These are phyloP conservation scores for Euphorbia tirucalli DNA, from an alignment of 345 rosid species.

Conservation along the genomic window DNA sequence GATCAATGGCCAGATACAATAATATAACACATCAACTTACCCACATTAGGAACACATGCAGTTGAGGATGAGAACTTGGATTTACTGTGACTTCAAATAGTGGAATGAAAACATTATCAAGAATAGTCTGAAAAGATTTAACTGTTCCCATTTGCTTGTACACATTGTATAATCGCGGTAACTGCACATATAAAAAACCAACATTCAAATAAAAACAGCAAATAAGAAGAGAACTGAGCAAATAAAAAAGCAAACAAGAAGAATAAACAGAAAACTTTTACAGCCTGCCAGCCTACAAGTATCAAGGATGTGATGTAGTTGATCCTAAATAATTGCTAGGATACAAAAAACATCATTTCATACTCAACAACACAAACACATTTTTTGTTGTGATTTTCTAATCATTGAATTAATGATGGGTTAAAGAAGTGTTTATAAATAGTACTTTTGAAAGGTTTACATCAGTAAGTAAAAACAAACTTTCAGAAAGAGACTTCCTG, in stretches of 20 bases:
- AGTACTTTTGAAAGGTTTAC: neutral
- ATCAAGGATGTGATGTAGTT: neutral
- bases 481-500: neutral
- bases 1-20: neutral
- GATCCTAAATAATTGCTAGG: neutral
- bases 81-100: constrained; percentile 48
- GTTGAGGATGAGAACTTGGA: constrained; percentile 59
- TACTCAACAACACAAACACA: neutral
- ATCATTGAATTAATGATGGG: neutral
- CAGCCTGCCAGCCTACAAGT: neutral
- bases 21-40: constrained; percentile 16
- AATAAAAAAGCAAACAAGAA: neutral
- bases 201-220: neutral
- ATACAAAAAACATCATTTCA: neutral
- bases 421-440: too few species aligned
- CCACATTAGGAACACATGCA: constrained; percentile 44
- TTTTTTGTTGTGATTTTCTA: neutral
- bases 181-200: constrained; percentile 32
- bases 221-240: neutral
- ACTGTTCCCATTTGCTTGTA: constrained; percentile 55
- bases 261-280: neutral
- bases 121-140: constrained; percentile 50
- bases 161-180: constrained; percentile 49
- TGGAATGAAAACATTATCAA: constrained; percentile 53
- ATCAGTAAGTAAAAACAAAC: neutral